Conservation (phyloP, 805 yeast genomes). For the Brettanomyces sp. region DNA sequence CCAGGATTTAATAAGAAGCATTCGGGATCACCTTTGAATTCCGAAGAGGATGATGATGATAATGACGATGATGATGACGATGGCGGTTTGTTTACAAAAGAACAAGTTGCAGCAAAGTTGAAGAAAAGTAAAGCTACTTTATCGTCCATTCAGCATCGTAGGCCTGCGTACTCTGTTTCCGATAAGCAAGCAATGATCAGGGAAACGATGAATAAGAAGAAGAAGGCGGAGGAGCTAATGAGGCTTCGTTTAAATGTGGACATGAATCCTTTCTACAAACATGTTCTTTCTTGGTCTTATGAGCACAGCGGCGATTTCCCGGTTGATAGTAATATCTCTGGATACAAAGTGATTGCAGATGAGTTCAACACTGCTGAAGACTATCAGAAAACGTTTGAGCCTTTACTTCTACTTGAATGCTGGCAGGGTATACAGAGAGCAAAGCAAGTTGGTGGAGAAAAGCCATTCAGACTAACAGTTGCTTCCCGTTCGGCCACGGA, state of each 20-base stretch:
- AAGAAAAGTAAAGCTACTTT: conserved; percentile 16
- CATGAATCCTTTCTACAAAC: conserved; percentile 61
- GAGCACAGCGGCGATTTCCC: conserved; percentile 49
- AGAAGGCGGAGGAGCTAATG: conserved; percentile 66
- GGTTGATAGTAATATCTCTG: conserved; percentile 29
- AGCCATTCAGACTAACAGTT: conserved; percentile 56
- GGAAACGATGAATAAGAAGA: conserved; percentile 30
- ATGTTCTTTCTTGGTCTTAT: conserved; percentile 72
- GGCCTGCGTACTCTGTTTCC: conserved; percentile 5
- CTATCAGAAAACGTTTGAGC: conserved; percentile 64
- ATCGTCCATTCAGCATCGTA: conserved; percentile 20
- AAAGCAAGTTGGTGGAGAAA: conserved; percentile 46
- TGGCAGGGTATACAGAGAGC: conserved; percentile 86
- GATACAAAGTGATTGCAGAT: conserved; percentile 42
- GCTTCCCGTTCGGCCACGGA: conserved; percentile 81
- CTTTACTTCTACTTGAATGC: conserved; percentile 77
- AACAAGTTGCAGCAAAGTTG: conserved; percentile 22
- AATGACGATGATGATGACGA: conserved; percentile 30
- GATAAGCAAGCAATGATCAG: conserved; percentile 12
- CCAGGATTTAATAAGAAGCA: conserved; percentile 37
- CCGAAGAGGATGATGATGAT: conserved; percentile 9
- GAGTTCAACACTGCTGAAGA: conserved; percentile 50
- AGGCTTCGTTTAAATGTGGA: conserved; percentile 71
- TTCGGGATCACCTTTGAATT: conserved; percentile 6
- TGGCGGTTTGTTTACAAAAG: conserved; percentile 33